phyloP scores from a whole-genome alignment of 345 rosid genomes.

The Camelina sativa region DNA sequence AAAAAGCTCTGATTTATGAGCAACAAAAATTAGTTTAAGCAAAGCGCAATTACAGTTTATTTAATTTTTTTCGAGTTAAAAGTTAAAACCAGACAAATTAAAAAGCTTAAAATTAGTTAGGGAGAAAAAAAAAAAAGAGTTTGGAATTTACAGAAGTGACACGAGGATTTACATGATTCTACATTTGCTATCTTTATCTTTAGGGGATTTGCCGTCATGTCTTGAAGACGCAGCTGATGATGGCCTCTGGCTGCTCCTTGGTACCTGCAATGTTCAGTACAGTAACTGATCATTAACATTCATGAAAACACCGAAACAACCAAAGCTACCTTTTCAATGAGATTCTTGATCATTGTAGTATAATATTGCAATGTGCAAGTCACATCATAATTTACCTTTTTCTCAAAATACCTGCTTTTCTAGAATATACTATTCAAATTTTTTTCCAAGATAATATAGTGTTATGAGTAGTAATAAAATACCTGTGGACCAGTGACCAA shows the following conservation, averaged over 20 bases:
- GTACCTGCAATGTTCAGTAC: constrained; percentile 52
- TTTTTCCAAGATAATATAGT: background rate
- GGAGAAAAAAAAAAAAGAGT: background rate
- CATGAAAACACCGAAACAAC: background rate
- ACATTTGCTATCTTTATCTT: constrained; percentile 73
- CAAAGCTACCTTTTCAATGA: background rate
- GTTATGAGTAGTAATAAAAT: constrained; percentile 5
- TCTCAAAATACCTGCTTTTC: too few relatives aligned
- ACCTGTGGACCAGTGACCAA: constrained; percentile 92
- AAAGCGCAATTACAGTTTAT: constrained; percentile 36
- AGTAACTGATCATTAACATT: background rate
- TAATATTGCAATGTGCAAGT: background rate
- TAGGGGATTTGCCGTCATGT: constrained; percentile 61
- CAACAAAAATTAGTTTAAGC: constrained; percentile 24
- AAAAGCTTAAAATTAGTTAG: constrained; percentile 16
- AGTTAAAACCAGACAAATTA: constrained; percentile 1
- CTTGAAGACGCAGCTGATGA: constrained; percentile 53
- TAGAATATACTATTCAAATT: background rate
- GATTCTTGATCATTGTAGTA: constrained; percentile 14
- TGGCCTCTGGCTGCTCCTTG: constrained; percentile 59
- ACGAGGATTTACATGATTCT: constrained; percentile 62
- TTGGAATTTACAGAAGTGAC: constrained; percentile 39
- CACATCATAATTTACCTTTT: background rate
- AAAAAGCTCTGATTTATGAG: constrained; percentile 34
- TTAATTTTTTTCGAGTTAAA: background rate